These are phyloP conservation scores for Phytophthora syringae DNA, from an alignment of 352 stramenopile genomes.

Conservation along the genomic window DNA sequence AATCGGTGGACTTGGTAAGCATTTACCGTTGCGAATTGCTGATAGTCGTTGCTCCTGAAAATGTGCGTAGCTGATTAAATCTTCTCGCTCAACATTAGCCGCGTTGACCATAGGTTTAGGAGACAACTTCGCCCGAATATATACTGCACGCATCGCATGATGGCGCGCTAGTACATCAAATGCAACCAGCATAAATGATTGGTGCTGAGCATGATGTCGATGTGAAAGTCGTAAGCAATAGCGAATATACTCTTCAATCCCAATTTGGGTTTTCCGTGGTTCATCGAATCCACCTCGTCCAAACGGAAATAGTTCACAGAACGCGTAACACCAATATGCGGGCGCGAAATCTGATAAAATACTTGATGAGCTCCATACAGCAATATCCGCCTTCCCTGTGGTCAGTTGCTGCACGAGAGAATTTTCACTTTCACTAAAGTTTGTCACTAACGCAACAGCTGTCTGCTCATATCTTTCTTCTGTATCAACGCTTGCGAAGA, in stretches of 20 bases:
- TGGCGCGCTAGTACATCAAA: constrained; percentile 9
- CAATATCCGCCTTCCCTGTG: not conserved
- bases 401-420: too few relatives aligned
- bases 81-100: not conserved
- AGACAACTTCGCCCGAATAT: not conserved
- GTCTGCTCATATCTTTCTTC: not conserved
- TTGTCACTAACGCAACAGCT: too few relatives aligned
- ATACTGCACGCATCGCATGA: not conserved
- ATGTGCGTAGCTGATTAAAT: not conserved
- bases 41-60: constrained; percentile 1
- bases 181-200: not conserved
- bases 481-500: not conserved
- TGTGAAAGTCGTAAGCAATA: constrained; percentile 4
- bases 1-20: too few relatives aligned
- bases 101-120: not conserved
- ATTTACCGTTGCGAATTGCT: too few relatives aligned
- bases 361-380: constrained; percentile 17
- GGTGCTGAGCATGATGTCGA: not conserved
- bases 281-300: constrained; percentile 29
- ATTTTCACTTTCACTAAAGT: not conserved
- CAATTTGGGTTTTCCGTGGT: constrained; percentile 8
- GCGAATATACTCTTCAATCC: not conserved
- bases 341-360: constrained; percentile 33
- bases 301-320: constrained; percentile 14
- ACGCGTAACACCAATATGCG: constrained; percentile 19